Percentiles rank a stretch among this genome's conserved stretches.
Conservation (phyloP, 2,329 filamentous ascomycete species). For the Ophiostoma ips region DNA sequence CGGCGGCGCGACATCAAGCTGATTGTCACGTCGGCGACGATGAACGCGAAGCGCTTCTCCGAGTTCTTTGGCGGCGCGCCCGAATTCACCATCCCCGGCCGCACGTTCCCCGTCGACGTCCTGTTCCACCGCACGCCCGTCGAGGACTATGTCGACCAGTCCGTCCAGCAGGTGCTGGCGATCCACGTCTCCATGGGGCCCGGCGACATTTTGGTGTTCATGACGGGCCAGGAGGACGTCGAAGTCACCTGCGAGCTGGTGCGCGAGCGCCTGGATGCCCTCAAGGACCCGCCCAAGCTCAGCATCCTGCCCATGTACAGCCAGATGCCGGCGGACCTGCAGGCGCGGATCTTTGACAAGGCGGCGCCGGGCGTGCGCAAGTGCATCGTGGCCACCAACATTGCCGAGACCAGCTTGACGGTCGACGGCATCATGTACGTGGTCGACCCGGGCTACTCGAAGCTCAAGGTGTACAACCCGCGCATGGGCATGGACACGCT, state of each 20-base stretch:
- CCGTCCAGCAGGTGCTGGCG: constrained; percentile 86
- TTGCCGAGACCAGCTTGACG: constrained; percentile 93
- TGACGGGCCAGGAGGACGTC: constrained; percentile 98
- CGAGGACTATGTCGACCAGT: constrained; percentile 94
- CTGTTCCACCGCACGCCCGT: constrained; percentile 91
- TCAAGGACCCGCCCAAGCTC: constrained; percentile 90
- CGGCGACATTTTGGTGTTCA: constrained; percentile 94
- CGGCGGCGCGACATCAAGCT: constrained; percentile 82
- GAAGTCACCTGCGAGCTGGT: constrained; percentile 91
- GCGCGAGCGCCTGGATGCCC: constrained; percentile 68
- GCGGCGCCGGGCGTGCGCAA: constrained; percentile 85
- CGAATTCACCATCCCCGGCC: constrained; percentile 88
- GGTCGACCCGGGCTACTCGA: constrained; percentile 89
- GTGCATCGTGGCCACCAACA: constrained; percentile 96
- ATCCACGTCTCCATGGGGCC: constrained; percentile 91
- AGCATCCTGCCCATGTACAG: constrained; percentile 96
- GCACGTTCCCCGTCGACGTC: constrained; percentile 87
- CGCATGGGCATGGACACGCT: constrained; percentile 99
- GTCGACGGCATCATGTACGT: constrained; percentile 99
- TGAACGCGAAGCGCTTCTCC: constrained; percentile 94
- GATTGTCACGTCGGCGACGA: constrained; percentile 95
- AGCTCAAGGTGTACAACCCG: constrained; percentile 96
- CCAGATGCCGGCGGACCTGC: constrained; percentile 96
- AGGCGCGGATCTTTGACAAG: constrained; percentile 93
- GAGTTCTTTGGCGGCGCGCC: constrained; percentile 93